A percentile compares a stretch with the other conserved stretches of the same genome.
Evolutionary conservation across 495 filamentous ascomycete genomes (phyloP).

Genomic region (Cryomyces minteri): DNA sequence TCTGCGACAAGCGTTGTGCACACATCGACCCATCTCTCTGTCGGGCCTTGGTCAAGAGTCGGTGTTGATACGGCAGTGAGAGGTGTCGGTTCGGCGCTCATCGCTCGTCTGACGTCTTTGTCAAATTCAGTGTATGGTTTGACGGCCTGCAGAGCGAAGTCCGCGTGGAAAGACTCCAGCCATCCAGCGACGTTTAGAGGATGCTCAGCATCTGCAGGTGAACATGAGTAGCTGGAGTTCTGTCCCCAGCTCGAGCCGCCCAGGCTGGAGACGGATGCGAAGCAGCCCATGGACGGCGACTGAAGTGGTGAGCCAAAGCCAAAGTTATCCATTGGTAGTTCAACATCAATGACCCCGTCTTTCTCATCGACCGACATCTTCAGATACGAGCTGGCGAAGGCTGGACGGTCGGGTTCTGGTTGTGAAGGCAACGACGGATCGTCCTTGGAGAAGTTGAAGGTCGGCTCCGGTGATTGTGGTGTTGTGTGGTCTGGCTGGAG

Average conservation of each 20-base stretch:
- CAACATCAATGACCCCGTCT: conserved; percentile 82
- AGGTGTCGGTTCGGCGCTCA: conserved; percentile 64
- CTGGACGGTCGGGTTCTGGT: too few relatives aligned
- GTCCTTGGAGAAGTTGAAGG: too few relatives aligned
- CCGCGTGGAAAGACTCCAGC: conserved; percentile 61
- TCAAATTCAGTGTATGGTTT: conserved; percentile 46
- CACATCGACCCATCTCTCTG: conserved; percentile 55
- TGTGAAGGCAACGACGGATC: too few relatives aligned
- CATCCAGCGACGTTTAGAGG: conserved; percentile 70
- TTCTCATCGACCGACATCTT: conserved; percentile 65
- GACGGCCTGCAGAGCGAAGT: conserved; percentile 74
- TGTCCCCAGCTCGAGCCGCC: conserved; percentile 36
- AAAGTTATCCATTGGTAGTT: conserved; percentile 64
- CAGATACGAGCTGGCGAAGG: conserved; percentile 16
- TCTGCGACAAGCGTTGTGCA: conserved; percentile 69
- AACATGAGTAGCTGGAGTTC: conserved; percentile 8
- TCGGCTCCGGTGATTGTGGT: too few relatives aligned
- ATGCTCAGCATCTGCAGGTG: conserved; percentile 41
- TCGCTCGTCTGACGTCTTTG: conserved; percentile 59
- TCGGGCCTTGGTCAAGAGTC: conserved; percentile 8
- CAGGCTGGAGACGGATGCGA: conserved; percentile 51
- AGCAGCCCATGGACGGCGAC: conserved; percentile 49
- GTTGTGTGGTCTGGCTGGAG: too few relatives aligned
- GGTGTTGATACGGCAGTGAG: conserved; percentile 13
- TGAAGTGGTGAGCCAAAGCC: conserved; percentile 61